These are phyloP conservation scores for Chalara sp. DNA, from an alignment of 2,329 filamentous ascomycete genomes.

Conservation along the genomic window DNA sequence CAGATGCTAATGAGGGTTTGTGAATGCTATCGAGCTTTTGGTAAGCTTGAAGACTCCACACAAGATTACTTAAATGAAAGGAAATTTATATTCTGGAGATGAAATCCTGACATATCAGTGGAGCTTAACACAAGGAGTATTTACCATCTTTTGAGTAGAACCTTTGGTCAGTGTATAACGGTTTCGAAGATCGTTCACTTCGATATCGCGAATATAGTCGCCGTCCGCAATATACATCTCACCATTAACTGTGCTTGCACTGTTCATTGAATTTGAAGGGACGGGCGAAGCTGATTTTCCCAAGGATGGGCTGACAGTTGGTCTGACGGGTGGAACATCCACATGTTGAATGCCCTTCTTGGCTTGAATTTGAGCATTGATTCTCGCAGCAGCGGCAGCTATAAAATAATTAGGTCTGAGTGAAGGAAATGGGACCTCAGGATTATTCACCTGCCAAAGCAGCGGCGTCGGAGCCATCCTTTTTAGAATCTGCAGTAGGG, in stretches of 20 bases:
- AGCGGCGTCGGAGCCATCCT: slow-evolving; percentile 56
- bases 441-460: slow-evolving; percentile 64
- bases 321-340: slow-evolving; percentile 74
- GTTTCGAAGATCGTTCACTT: slow-evolving; percentile 96
- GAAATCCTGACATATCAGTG: slow-evolving; percentile 55
- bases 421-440: background rate
- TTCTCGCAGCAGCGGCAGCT: slow-evolving; percentile 84
- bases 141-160: slow-evolving; percentile 99
- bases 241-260: slow-evolving; percentile 56
- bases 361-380: slow-evolving; percentile 76
- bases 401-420: slow-evolving; percentile 21
- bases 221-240: slow-evolving; percentile 94
- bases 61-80: slow-evolving; percentile 32
- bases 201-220: slow-evolving; percentile 97
- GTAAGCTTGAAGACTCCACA: slow-evolving; percentile 65
- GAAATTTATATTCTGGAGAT: slow-evolving; percentile 27
- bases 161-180: slow-evolving; percentile 96
- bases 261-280: slow-evolving; percentile 26
- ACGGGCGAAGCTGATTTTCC: slow-evolving; percentile 23
- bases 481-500: slow-evolving; percentile 31
- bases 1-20: slow-evolving; percentile 75
- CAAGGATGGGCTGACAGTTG: slow-evolving; percentile 25
- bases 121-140: slow-evolving; percentile 60
- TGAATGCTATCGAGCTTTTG: slow-evolving; percentile 56
- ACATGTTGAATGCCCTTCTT: slow-evolving; percentile 88